phyloP scores from a whole-genome alignment of 208 protist genomes.

The Crithidia expoeki region DNA sequence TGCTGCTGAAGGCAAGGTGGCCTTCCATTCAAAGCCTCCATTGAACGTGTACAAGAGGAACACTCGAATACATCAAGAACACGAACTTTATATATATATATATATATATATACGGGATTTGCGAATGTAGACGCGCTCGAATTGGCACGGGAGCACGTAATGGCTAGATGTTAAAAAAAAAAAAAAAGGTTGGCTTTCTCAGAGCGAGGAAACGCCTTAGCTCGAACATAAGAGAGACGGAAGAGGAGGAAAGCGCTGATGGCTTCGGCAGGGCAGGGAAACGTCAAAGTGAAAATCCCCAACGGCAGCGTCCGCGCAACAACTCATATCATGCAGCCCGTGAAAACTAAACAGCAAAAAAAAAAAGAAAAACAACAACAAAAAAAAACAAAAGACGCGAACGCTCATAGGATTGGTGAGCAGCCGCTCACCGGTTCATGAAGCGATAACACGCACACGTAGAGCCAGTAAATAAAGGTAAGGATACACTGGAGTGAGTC shows the following conservation, averaged over 20 bases:
- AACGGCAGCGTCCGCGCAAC: too few relatives aligned
- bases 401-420: too few relatives aligned
- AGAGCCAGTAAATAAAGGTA: too few relatives aligned
- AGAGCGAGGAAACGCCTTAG: background rate
- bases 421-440: too few relatives aligned
- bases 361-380: constrained; percentile 7
- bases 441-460: too few relatives aligned
- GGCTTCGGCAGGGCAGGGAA: too few relatives aligned
- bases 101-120: constrained; percentile 11
- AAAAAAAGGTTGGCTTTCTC: constrained; percentile 11
- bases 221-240: background rate
- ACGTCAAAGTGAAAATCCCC: too few relatives aligned
- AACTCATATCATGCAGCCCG: too few relatives aligned
- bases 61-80: background rate
- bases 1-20: too few relatives aligned
- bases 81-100: constrained; percentile 26
- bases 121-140: constrained; percentile 10
- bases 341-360: background rate
- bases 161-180: constrained; percentile 17
- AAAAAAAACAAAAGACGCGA: constrained; percentile 18
- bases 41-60: background rate
- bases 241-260: too few relatives aligned
- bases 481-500: too few relatives aligned
- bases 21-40: too few relatives aligned
- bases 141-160: constrained; percentile 1